Base-by-base conservation (phyloP, 441 rosid species). In the Geranium incanum region DNA sequence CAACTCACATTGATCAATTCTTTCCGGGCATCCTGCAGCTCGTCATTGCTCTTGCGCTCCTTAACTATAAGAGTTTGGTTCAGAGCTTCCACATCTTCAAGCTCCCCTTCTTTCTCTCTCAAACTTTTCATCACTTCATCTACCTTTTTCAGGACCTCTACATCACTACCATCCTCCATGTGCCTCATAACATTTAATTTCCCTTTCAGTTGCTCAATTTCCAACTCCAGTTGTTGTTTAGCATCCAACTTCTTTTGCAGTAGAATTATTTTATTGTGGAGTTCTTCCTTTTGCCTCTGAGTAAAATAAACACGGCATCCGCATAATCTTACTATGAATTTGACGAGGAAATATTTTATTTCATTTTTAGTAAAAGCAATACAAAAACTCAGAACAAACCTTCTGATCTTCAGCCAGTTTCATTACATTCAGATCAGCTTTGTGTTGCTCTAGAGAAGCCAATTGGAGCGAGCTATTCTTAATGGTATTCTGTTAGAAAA, bases 391-490 rank as follows among this genome's bases (percentile, higher is more conserved):
- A 63, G 45, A 74, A 28, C 78, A 64, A 67, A 92, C 99, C 96
- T 95, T 83, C 75, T 92, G 99, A 79, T 89, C 97, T 79, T 88
- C 91, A 45, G 97, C 96, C 81, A 95, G 77, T 80, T 88, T 90
- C 77, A 82, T 71, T 57, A 87, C 90, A 76, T 83, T 84, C 72
- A 84, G 98, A 73, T 88, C 92, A 66, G 92, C 86, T 78, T 76
- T 88, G 71, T 89, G 86, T 80, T 92, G 91, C 84, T 87, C 93
- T 81, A 87, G 13, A 71, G 96, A 71, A 78, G 96, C 97, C 83
- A 88, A 75, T 71, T 89, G 81, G 71, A 89, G 80, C 0, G 83
- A 80, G 78, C 81, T 86, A 74, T 84, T 84, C 79, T 78, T 82
- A 28, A 73, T 62, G 4, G 84, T 81, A 85, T 80, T 87, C 99